phyloP scores from a whole-genome alignment of 2,329 filamentous ascomycete species.

The Sarocladium brachiariae region DNA sequence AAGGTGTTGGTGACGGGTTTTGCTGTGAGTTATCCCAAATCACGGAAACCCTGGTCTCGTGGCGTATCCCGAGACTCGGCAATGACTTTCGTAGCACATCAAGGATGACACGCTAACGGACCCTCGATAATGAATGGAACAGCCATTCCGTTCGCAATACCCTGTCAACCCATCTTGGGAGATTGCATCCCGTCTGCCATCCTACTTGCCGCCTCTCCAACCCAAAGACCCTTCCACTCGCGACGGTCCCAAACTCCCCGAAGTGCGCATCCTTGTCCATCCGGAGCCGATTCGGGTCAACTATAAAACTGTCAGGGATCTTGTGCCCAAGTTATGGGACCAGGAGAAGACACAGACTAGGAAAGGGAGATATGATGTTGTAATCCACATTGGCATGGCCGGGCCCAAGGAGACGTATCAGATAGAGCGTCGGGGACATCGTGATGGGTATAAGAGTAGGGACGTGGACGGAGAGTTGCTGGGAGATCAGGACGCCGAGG shows the following conservation, averaged over 20 bases:
- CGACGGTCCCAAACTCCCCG: slow-evolving; percentile 25
- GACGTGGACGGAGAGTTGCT: slow-evolving; percentile 63
- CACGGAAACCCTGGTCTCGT: no score
- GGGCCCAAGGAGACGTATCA: slow-evolving; percentile 56
- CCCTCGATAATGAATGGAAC: background rate
- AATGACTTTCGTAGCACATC: no score
- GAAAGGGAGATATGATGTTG: slow-evolving; percentile 47
- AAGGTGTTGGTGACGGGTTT: slow-evolving; percentile 10
- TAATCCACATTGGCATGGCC: slow-evolving; percentile 78
- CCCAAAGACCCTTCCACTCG: slow-evolving; percentile 31
- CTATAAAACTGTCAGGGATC: slow-evolving; percentile 58
- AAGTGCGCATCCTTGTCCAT: slow-evolving; percentile 58
- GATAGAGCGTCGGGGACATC: slow-evolving; percentile 63
- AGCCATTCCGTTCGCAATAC: slow-evolving; percentile 71
- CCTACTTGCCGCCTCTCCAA: slow-evolving; percentile 48
- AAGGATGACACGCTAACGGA: no score
- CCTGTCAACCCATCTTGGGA: slow-evolving; percentile 75
- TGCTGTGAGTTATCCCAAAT: slow-evolving; percentile 6
- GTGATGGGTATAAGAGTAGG: slow-evolving; percentile 61
- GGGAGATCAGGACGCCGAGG: slow-evolving; percentile 46
- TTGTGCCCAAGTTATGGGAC: slow-evolving; percentile 59
- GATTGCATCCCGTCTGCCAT: slow-evolving; percentile 63
- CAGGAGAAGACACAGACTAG: slow-evolving; percentile 23
- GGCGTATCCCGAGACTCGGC: no score
- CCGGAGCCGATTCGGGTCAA: slow-evolving; percentile 62